Evolutionary conservation across 768 basidiomycete genomes (phyloP), one percentile per base, ranked within the genome.

Genomic region (Rhodosporidiobolus odoratus): DNA sequence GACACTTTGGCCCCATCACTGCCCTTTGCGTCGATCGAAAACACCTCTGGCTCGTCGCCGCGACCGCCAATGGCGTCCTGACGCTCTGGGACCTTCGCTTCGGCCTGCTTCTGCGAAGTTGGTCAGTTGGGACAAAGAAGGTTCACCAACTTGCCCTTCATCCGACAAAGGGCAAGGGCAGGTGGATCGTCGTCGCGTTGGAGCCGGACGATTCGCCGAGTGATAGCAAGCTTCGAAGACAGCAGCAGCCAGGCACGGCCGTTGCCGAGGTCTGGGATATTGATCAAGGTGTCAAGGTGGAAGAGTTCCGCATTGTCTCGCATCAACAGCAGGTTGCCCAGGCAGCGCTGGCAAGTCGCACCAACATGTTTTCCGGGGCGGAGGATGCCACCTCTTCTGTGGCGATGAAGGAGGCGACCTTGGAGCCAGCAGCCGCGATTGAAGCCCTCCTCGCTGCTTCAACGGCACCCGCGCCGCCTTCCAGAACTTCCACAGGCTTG

Each of bases 41-140:
- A 77, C 86, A 85, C 34, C 85, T 89, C 9, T 98, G 95, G 95
- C 83, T 95, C 34, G 83, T 96, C 19, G 87, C 90, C 25, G 95
- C 91, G 4, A 96, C 95, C 2, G 86, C 89, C 4, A 86, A 85
- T 2, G 96, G 95, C 9, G 86, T 89, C 21, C 81, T 98, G 19
- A 87, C 90, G 0, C 83, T 99, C 4, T 99, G 94, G 93, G 96
- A 99, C 80, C 86, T 92, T 52, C 88, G 95, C 16, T 99, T 98
- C 75, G 93, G 94, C 2, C 82, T 97, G 27, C 82, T 89, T 7
- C 83, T 98, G 72, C 90, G 89, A 78, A 90, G 87, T 69, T 97
- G 95, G 94, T 86, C 87, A 76, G 87, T 87, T 12, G 87, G 87
- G 16, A n/a, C 32, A 53, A 76, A 58, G 74, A 75, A 43, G 62